Conservation (phyloP, 257 asterid species). For the Anisodus tanguticus region DNA sequence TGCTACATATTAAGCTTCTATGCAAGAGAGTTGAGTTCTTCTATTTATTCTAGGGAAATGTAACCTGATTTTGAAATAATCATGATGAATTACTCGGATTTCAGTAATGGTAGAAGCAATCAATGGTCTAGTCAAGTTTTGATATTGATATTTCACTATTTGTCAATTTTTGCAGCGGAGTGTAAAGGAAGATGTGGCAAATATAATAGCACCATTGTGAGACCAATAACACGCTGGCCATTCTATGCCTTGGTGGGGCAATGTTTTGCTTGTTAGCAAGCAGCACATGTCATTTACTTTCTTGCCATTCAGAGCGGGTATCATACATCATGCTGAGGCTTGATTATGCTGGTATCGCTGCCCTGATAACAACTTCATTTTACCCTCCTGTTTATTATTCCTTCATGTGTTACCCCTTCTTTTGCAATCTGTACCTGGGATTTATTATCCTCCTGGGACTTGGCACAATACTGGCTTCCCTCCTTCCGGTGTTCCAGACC, state of each 20-base stretch:
- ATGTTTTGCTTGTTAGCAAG: conserved; percentile 95
- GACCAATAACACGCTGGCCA: conserved; percentile 98
- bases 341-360: conserved; percentile 90
- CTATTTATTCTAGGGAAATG: background rate
- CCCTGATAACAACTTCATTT: conserved; percentile 90
- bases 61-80: background rate
- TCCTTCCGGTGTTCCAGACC: conserved; percentile 78
- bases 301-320: conserved; percentile 80
- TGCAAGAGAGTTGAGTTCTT: background rate
- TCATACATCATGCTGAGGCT: conserved; percentile 90
- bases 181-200: conserved; percentile 76
- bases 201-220: conserved; percentile 73
- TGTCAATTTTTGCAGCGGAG: conserved; percentile 53
- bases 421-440: conserved; percentile 86
- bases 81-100: background rate
- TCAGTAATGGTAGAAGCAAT: background rate
- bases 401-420: conserved; percentile 90
- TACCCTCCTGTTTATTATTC: conserved; percentile 94
- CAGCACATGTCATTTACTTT: conserved; percentile 87
- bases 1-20: background rate
- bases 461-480: conserved; percentile 68
- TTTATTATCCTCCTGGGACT: conserved; percentile 79
- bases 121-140: background rate
- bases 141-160: conserved; percentile 6
- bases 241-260: conserved; percentile 94